These are phyloP conservation scores for Psilocybe mexicana DNA, from an alignment of 1,284 basidiomycete genomes.

Conservation along the genomic window DNA sequence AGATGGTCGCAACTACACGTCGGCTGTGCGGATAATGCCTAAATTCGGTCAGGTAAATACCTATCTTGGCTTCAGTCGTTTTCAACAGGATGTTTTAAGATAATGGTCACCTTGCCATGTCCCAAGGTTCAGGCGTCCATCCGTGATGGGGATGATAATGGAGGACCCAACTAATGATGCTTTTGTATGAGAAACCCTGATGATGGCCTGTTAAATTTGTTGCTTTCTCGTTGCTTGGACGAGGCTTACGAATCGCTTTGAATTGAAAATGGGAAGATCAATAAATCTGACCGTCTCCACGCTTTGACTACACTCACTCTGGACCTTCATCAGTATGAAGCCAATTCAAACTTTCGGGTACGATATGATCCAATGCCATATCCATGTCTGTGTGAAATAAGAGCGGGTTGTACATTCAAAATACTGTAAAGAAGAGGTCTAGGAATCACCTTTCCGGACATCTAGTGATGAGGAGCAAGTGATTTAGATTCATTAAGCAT, in stretches of 20 bases:
- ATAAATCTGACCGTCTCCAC: neutral
- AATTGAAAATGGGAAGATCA: slow-evolving; percentile 3
- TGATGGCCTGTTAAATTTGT: slow-evolving; percentile 2
- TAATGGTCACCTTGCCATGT: slow-evolving; percentile 79
- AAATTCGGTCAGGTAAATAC: slow-evolving; percentile 85
- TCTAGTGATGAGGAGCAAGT: slow-evolving; percentile 15
- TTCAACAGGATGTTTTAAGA: neutral
- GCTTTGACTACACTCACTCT: slow-evolving; percentile 56
- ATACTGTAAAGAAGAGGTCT: neutral
- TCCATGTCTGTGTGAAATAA: slow-evolving; percentile 65
- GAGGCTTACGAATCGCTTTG: slow-evolving; percentile 68
- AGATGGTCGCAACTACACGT: slow-evolving; percentile 78
- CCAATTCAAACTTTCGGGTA: slow-evolving; percentile 88
- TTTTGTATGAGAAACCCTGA: slow-evolving; percentile 88
- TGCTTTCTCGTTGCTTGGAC: neutral
- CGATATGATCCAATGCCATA: slow-evolving; percentile 84
- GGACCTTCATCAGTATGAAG: slow-evolving; percentile 88
- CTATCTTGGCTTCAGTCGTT: slow-evolving; percentile 33
- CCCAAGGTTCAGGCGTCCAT: slow-evolving; percentile 80
- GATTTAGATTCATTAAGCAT: neutral
- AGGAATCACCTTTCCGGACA: slow-evolving; percentile 28
- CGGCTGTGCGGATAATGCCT: slow-evolving; percentile 66
- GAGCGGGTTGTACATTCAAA: neutral
- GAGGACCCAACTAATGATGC: slow-evolving; percentile 81
- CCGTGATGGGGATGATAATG: slow-evolving; percentile 83